Conservation (phyloP, 352 stramenopile genomes). For the Globisporangium echinulatum region DNA sequence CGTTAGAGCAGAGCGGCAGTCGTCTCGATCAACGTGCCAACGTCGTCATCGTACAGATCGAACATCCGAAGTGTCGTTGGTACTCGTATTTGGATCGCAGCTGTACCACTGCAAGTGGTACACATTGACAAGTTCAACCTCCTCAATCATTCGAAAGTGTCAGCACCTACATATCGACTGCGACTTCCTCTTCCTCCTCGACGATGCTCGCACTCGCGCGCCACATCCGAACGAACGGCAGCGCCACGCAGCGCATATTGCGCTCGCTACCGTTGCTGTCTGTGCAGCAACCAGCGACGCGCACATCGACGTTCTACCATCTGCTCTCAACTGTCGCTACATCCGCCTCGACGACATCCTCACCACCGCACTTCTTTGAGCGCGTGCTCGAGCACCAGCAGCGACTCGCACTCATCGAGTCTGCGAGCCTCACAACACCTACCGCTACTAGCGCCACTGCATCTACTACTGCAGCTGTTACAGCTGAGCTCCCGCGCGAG, state of each 20-base stretch:
- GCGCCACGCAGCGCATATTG: neutral
- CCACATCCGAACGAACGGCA: neutral
- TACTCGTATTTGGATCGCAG: too few species aligned
- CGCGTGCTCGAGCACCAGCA: conserved; percentile 18
- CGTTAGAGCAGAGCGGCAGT: too few species aligned
- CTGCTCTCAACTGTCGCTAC: neutral
- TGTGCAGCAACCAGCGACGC: neutral
- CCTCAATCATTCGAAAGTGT: too few species aligned
- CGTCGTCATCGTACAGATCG: too few species aligned
- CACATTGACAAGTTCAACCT: too few species aligned
- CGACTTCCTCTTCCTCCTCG: neutral
- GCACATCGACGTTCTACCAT: neutral
- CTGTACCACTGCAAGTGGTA: too few species aligned
- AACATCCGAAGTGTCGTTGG: too few species aligned
- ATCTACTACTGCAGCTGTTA: neutral
- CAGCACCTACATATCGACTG: too few species aligned
- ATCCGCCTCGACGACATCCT: neutral
- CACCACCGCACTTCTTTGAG: conserved; percentile 19
- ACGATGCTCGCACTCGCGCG: neutral
- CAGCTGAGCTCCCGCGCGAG: neutral
- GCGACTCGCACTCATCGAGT: conserved; percentile 14
- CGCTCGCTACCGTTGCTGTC: neutral
- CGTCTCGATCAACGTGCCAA: too few species aligned
- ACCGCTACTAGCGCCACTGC: neutral
- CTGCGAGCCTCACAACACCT: neutral